Conservation (phyloP, 2,329 filamentous ascomycete genomes). For the Thielaviopsis populi region DNA sequence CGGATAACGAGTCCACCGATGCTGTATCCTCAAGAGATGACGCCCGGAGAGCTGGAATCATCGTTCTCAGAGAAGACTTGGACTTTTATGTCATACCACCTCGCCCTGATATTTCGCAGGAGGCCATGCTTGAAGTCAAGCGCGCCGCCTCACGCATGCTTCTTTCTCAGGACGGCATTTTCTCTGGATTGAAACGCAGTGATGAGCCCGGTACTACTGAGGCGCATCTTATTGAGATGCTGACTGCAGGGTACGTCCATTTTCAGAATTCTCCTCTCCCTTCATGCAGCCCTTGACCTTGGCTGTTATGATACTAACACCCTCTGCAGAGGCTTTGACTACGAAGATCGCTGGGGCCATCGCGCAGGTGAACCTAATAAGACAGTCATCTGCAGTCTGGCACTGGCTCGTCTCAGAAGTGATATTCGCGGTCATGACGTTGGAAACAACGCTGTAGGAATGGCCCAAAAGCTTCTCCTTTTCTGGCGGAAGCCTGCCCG, state of each 20-base stretch:
- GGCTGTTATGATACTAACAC: conserved; percentile 15
- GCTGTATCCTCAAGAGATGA: conserved; percentile 53
- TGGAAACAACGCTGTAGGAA: conserved; percentile 70
- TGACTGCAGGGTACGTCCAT: conserved; percentile 75
- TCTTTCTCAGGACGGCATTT: conserved; percentile 82
- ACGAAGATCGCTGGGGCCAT: conserved; percentile 90
- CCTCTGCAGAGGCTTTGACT: conserved; percentile 68
- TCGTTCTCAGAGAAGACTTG: conserved; percentile 86
- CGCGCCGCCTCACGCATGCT: conserved; percentile 77
- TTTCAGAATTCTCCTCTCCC: not conserved
- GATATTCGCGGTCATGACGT: conserved; percentile 71
- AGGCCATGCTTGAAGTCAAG: conserved; percentile 93
- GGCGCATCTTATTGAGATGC: conserved; percentile 96
- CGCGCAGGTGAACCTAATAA: conserved; percentile 96
- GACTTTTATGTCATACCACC: conserved; percentile 97
- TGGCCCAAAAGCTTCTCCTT: conserved; percentile 93
- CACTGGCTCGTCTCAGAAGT: conserved; percentile 78
- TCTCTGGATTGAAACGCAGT: conserved; percentile 85
- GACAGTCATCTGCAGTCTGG: conserved; percentile 93
- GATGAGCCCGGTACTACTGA: conserved; percentile 94
- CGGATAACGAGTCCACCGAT: conserved; percentile 41
- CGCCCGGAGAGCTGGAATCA: conserved; percentile 91
- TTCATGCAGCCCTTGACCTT: not conserved
- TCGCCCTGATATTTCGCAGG: conserved; percentile 62
- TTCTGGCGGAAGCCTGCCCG: conserved; percentile 97